Evolutionary conservation across 805 yeast species (phyloP).

Genomic region (Schwanniomyces sp.): DNA sequence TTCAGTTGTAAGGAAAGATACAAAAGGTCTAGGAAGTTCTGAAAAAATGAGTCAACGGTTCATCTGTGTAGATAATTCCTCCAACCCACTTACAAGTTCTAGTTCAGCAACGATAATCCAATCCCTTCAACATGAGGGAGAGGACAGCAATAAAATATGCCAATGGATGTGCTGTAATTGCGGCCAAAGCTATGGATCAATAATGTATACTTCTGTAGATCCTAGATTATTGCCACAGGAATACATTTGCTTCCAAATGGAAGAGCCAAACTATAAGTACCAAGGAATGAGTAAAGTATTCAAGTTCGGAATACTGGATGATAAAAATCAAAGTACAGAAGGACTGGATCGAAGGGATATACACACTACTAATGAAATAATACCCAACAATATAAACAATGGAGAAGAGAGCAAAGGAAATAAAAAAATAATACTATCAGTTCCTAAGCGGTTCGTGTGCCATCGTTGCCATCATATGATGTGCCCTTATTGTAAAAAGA

Average conservation of each 20-base stretch:
- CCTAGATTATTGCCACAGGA: background rate
- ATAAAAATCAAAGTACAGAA: background rate
- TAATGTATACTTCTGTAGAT: conserved; percentile 14
- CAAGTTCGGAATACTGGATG: background rate
- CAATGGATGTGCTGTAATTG: conserved; percentile 46
- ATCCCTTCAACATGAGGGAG: background rate
- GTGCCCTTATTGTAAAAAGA: conserved; percentile 42
- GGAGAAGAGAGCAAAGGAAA: background rate
- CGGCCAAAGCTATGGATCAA: conserved; percentile 38
- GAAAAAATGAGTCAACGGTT: background rate
- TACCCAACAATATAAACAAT: background rate
- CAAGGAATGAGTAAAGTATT: background rate
- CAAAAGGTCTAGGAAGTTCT: background rate
- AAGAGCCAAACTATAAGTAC: background rate
- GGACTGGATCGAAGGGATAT: background rate
- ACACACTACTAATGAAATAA: background rate
- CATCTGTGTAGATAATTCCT: background rate
- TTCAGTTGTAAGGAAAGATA: background rate
- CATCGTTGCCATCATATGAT: conserved; percentile 41
- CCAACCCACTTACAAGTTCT: background rate
- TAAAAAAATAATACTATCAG: conserved; percentile 20
- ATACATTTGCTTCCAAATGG: background rate
- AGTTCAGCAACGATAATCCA: background rate
- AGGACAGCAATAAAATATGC: conserved; percentile 25
- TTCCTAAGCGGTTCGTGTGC: conserved; percentile 36